Evolutionary conservation across 2,329 filamentous ascomycete species (phyloP).

Genomic region (Trichocomaceae sp.): DNA sequence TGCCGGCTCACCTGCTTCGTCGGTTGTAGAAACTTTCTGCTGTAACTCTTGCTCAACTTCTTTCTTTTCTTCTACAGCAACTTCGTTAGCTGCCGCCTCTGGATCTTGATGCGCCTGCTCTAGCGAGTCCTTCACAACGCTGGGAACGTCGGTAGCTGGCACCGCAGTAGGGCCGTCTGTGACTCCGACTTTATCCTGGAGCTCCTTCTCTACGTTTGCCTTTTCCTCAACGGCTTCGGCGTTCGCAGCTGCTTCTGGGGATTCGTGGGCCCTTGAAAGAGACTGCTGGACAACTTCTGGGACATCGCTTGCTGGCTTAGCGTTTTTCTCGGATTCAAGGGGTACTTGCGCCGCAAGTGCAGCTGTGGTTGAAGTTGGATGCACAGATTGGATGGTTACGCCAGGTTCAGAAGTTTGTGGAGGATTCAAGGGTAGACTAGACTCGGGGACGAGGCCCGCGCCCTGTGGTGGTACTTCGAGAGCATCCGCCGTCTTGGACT

Average conservation of each 20-base stretch:
- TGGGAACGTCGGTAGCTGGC: conserved; percentile 26
- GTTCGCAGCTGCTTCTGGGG: conserved; percentile 66
- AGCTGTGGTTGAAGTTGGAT: conserved; percentile 42
- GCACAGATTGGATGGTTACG: conserved; percentile 46
- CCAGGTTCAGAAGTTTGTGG: conserved; percentile 19
- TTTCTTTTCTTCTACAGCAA: conserved; percentile 64
- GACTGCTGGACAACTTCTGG: conserved; percentile 43
- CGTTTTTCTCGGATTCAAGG: conserved; percentile 31
- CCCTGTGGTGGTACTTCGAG: conserved; percentile 51
- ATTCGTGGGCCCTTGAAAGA: conserved; percentile 47
- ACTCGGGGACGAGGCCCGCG: conserved; percentile 67
- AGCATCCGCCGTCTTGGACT: conserved; percentile 34
- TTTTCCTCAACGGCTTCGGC: conserved; percentile 67
- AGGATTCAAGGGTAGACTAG: conserved; percentile 63
- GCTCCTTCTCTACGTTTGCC: conserved; percentile 65
- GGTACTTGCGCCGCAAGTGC: conserved; percentile 41
- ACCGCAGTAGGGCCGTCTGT: conserved; percentile 23
- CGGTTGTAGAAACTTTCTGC: conserved; percentile 40
- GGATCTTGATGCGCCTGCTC: conserved; percentile 49
- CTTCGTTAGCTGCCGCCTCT: conserved; percentile 61
- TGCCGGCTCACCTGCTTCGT: conserved; percentile 28
- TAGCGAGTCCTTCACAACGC: conserved; percentile 33
- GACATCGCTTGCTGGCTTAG: conserved; percentile 24
- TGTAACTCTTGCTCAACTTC: conserved; percentile 63
- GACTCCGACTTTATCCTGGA: conserved; percentile 48